Conservation (phyloP, 192 early-diverging fungal genomes). For the Umbelopsis ramanniana region DNA sequence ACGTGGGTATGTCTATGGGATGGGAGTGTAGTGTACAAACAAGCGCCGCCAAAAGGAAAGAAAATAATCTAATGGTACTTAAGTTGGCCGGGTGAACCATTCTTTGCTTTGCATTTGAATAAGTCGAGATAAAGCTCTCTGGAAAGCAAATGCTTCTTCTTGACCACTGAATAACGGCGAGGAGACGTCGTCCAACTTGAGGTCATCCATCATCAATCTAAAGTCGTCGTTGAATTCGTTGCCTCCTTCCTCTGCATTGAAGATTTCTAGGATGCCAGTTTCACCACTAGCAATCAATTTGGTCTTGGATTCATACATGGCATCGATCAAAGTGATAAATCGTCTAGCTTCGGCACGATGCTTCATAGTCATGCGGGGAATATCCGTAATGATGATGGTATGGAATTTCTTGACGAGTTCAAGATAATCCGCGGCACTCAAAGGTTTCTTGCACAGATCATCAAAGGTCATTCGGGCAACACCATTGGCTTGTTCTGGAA, state of each 20-base stretch:
- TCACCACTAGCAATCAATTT: conserved; percentile 77
- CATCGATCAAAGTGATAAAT: conserved; percentile 93
- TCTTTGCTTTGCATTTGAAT: conserved; percentile 89
- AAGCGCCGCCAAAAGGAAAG: background rate
- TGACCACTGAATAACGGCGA: conserved; percentile 79
- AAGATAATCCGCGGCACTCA: conserved; percentile 90
- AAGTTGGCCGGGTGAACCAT: conserved; percentile 56
- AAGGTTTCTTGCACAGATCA: conserved; percentile 74
- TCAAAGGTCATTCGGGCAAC: conserved; percentile 79
- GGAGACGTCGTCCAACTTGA: conserved; percentile 51
- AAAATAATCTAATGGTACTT: background rate
- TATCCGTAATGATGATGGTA: conserved; percentile 77
- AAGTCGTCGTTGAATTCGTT: conserved; percentile 49
- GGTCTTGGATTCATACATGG: conserved; percentile 85
- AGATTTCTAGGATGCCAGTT: conserved; percentile 65
- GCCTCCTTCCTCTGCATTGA: conserved; percentile 65
- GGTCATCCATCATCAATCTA: conserved; percentile 65
- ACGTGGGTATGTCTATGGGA: conserved; percentile 18
- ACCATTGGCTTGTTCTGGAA: conserved; percentile 68
- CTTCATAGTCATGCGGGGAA: conserved; percentile 70
- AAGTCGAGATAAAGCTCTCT: conserved; percentile 88
- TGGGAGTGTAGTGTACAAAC: background rate
- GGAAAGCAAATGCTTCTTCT: conserved; percentile 97
- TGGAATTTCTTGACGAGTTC: conserved; percentile 77
- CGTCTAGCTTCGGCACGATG: conserved; percentile 88